Evolutionary conservation across 805 yeast genomes (phyloP).

Genomic region (Tetrapisispora taiwanensis): DNA sequence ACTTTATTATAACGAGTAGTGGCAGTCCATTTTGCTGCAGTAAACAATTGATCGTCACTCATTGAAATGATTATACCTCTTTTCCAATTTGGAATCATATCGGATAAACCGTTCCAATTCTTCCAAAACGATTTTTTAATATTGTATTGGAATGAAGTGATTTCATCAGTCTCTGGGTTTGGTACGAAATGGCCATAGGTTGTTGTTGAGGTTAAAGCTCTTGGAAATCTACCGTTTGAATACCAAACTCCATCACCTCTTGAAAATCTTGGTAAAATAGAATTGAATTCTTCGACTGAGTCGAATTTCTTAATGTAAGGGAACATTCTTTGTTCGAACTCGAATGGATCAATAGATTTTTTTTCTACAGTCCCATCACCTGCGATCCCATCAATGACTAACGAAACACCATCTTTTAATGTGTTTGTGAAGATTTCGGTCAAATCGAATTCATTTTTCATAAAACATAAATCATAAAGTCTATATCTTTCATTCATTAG

Average conservation of each 20-base stretch:
- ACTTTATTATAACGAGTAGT: conserved; percentile 31
- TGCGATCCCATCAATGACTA: not conserved
- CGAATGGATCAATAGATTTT: conserved; percentile 6
- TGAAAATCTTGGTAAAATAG: conserved; percentile 11
- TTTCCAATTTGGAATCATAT: conserved; percentile 6
- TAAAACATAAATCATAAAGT: conserved; percentile 15
- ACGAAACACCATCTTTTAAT: not conserved
- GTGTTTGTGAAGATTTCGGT: not conserved
- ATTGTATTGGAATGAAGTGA: conserved; percentile 6
- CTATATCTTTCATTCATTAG: conserved; percentile 10
- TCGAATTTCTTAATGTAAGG: conserved; percentile 11
- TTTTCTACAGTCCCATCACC: not conserved
- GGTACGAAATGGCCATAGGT: not conserved
- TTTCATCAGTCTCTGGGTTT: not conserved
- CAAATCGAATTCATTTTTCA: not conserved
- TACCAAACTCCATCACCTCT: conserved; percentile 6
- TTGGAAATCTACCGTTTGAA: conserved; percentile 8
- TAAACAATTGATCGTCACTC: conserved; percentile 24
- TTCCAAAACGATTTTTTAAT: conserved; percentile 9
- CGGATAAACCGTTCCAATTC: conserved; percentile 9
- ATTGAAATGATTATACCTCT: conserved; percentile 17
- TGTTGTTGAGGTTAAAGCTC: not conserved
- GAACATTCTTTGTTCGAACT: conserved; percentile 17
- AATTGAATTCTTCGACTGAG: conserved; percentile 5
- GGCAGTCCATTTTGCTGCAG: conserved; percentile 32